These are phyloP conservation scores for Aspergillus fumigatus DNA, from an alignment of 2,329 filamentous ascomycete genomes.

Conservation along the genomic window DNA sequence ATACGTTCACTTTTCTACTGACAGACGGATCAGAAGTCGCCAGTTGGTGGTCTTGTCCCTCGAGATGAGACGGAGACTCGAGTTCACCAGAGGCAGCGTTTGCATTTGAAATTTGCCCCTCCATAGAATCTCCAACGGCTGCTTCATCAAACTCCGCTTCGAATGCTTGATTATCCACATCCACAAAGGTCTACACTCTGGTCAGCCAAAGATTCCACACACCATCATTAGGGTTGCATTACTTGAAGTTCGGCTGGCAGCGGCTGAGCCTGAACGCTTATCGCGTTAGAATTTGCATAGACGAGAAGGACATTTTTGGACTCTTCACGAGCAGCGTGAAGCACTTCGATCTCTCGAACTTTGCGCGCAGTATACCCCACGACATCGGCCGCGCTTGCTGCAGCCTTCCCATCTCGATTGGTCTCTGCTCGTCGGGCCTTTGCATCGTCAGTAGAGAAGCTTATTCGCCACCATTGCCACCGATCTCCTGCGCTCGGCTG, in stretches of 20 bases:
- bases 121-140: constrained; percentile 6
- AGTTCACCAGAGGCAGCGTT: not conserved
- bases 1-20: constrained; percentile 30
- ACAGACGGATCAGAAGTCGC: not conserved
- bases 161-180: constrained; percentile 45
- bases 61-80: not conserved
- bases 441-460: constrained; percentile 44
- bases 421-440: constrained; percentile 31
- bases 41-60: constrained; percentile 1
- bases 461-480: constrained; percentile 55
- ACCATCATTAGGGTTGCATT: constrained; percentile 6
- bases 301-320: constrained; percentile 52
- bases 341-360: constrained; percentile 51
- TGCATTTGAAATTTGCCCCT: constrained; percentile 2
- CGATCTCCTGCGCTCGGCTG: constrained; percentile 21
- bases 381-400: constrained; percentile 28
- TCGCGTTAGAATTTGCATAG: constrained; percentile 52
- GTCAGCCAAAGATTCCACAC: not conserved
- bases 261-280: constrained; percentile 29
- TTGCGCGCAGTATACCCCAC: constrained; percentile 38
- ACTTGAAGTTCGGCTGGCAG: constrained; percentile 37
- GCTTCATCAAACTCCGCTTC: constrained; percentile 29
- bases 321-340: constrained; percentile 51
- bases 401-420: constrained; percentile 12
- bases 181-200: constrained; percentile 43